Evolutionary conservation across 306 rosid species (phyloP).

Genomic region (Dryas alaskensis): DNA sequence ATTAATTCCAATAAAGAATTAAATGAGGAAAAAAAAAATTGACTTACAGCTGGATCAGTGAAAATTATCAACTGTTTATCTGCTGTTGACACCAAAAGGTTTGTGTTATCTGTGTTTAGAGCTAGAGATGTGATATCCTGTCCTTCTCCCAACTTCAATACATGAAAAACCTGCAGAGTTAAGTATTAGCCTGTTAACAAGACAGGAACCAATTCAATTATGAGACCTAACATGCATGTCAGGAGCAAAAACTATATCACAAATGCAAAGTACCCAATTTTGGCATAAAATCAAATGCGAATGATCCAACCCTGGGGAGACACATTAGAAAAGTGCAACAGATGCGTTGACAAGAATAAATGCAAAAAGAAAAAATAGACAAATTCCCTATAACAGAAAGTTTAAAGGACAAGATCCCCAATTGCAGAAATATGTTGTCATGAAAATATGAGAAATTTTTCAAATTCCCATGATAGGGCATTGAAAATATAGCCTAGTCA

Average conservation of each 20-base stretch:
- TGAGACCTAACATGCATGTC: conserved; percentile 6
- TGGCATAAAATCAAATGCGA: background rate
- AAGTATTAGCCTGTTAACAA: conserved; percentile 18
- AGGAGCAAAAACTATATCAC: conserved; percentile 4
- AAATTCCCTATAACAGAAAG: background rate
- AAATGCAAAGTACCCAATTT: background rate
- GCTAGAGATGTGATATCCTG: conserved; percentile 91
- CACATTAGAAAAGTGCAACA: background rate
- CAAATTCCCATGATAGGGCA: background rate
- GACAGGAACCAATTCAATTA: conserved; percentile 10
- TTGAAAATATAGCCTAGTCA: background rate
- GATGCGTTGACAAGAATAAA: background rate
- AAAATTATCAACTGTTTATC: conserved; percentile 81
- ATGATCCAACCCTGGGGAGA: background rate
- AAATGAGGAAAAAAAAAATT: conserved; percentile 11
- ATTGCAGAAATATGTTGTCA: background rate
- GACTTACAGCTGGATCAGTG: conserved; percentile 92
- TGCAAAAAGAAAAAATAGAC: background rate
- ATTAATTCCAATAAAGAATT: background rate
- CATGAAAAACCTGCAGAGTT: conserved; percentile 69
- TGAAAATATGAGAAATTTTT: background rate
- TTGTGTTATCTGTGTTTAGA: conserved; percentile 77
- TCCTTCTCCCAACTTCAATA: conserved; percentile 59
- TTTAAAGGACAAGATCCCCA: background rate
- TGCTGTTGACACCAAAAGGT: conserved; percentile 84